These are phyloP conservation scores for Byssochlamys sp. DNA, from an alignment of 2,329 filamentous ascomycete genomes.

Conservation along the genomic window DNA sequence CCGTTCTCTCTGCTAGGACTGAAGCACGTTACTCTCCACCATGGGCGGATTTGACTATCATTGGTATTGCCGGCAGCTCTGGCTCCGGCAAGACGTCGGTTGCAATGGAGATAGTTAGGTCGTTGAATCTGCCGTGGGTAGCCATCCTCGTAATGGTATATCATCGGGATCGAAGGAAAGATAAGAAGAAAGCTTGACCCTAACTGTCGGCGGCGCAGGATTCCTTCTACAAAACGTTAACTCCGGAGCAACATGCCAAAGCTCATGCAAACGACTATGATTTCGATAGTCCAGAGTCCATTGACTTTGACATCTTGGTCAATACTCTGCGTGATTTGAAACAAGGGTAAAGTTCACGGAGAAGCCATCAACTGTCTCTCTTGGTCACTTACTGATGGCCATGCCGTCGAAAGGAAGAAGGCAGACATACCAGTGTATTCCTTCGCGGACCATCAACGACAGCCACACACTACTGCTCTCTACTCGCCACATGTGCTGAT, in stretches of 20 bases:
- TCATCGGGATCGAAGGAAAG: slow-evolving; percentile 15
- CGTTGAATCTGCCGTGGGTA: slow-evolving; percentile 90
- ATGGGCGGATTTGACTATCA: slow-evolving; percentile 93
- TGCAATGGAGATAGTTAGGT: slow-evolving; percentile 79
- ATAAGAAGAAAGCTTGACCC: slow-evolving; percentile 3
- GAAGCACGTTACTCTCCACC: slow-evolving; percentile 76
- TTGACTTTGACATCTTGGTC: slow-evolving; percentile 86
- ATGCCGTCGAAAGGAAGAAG: slow-evolving; percentile 24
- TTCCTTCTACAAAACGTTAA: slow-evolving; percentile 90
- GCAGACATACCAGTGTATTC: slow-evolving; percentile 92
- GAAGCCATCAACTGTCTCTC: not conserved
- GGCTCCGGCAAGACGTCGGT: slow-evolving; percentile 93
- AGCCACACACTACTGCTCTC: slow-evolving; percentile 71
- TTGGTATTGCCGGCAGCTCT: slow-evolving; percentile 88
- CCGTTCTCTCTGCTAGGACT: slow-evolving; percentile 25
- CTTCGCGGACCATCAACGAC: slow-evolving; percentile 77
- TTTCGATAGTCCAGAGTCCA: slow-evolving; percentile 86
- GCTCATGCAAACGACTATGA: slow-evolving; percentile 90
- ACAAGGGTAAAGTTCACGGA: slow-evolving; percentile 57
- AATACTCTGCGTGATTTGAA: slow-evolving; percentile 75
- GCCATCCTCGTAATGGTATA: slow-evolving; percentile 89
- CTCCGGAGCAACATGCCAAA: slow-evolving; percentile 63
- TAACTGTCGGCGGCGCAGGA: slow-evolving; percentile 49
- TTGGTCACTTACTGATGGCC: slow-evolving; percentile 7
- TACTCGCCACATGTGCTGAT: slow-evolving; percentile 96